phyloP scores from a whole-genome alignment of 139 green algal genomes.

The Limnomonas spitsbergensis region DNA sequence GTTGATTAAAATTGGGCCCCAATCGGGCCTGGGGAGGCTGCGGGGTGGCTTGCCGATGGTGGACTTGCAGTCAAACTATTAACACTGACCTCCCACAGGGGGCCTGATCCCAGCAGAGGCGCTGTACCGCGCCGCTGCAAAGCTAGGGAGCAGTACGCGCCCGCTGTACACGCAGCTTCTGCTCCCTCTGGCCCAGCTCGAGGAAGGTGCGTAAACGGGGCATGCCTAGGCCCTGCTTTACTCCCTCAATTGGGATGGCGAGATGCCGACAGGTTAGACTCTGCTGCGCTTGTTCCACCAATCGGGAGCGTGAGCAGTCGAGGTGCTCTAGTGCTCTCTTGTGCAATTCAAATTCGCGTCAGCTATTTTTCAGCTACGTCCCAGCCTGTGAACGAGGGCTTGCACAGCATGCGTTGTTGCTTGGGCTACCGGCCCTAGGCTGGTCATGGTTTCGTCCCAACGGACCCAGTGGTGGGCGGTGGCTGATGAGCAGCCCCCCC shows the following conservation, averaged over 20 bases:
- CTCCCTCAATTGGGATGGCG: no score
- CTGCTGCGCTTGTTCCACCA: no score
- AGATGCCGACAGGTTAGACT: no score
- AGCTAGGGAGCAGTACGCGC: background rate
- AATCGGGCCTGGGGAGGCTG: background rate
- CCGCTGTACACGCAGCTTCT: slow-evolving; percentile 68
- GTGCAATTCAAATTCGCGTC: background rate
- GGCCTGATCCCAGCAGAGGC: background rate
- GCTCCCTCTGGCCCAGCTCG: slow-evolving; percentile 51
- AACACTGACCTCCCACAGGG: no score
- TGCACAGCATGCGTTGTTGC: no score
- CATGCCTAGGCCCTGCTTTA: no score
- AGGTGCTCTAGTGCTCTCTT: background rate
- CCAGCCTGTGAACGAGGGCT: background rate
- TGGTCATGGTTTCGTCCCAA: no score
- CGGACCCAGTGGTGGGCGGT: background rate
- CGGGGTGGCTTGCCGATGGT: no score
- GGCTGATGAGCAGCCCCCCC: background rate
- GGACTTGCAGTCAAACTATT: no score
- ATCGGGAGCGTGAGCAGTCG: no score
- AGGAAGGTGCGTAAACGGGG: slow-evolving; percentile 37
- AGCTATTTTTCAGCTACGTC: background rate
- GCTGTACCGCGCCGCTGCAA: slow-evolving; percentile 20
- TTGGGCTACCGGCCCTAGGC: no score
- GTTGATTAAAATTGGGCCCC: slow-evolving; percentile 19